phyloP scores from a whole-genome alignment of 2,329 filamentous ascomycete genomes.

The Diaporthe sp. region DNA sequence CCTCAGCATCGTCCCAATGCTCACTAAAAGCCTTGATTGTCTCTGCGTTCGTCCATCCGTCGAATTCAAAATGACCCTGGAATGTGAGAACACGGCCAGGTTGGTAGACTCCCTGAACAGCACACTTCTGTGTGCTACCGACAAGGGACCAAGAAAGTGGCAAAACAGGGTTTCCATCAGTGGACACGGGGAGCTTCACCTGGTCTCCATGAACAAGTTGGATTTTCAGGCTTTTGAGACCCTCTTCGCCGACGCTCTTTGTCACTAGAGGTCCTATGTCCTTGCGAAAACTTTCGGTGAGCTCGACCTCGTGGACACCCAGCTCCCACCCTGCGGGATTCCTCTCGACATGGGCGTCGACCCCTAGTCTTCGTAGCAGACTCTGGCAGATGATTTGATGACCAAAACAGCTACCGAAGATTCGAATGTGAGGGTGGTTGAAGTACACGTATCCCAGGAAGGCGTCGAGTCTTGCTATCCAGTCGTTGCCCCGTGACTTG shows the following conservation, averaged over 20 bases:
- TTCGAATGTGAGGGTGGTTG: background rate
- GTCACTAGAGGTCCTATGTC: conserved; percentile 11
- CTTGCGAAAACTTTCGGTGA: conserved; percentile 27
- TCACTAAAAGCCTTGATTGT: conserved; percentile 32
- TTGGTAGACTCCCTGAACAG: conserved; percentile 33
- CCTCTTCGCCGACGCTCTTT: conserved; percentile 19
- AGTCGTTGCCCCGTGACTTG: conserved; percentile 7
- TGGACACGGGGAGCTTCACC: background rate
- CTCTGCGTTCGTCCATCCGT: conserved; percentile 31
- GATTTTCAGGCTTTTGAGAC: conserved; percentile 10
- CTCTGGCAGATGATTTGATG: conserved; percentile 37
- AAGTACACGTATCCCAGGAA: conserved; percentile 6
- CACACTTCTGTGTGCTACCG: conserved; percentile 32
- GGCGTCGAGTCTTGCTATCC: conserved; percentile 6
- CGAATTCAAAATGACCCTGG: conserved; percentile 36
- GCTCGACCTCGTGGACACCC: conserved; percentile 18
- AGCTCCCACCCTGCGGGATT: conserved; percentile 36
- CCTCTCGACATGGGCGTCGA: conserved; percentile 13
- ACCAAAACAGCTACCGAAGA: conserved; percentile 37
- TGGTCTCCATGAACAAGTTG: conserved; percentile 35
- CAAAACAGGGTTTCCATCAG: background rate
- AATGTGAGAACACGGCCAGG: conserved; percentile 35
- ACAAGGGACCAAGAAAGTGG: conserved; percentile 33
- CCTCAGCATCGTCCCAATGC: conserved; percentile 8
- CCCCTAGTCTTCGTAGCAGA: conserved; percentile 15